Percentiles rank a stretch among this genome's conserved stretches.
Conservation (phyloP, 176 grass and related monocot genomes). For the Bonia amplexicaulis region DNA sequence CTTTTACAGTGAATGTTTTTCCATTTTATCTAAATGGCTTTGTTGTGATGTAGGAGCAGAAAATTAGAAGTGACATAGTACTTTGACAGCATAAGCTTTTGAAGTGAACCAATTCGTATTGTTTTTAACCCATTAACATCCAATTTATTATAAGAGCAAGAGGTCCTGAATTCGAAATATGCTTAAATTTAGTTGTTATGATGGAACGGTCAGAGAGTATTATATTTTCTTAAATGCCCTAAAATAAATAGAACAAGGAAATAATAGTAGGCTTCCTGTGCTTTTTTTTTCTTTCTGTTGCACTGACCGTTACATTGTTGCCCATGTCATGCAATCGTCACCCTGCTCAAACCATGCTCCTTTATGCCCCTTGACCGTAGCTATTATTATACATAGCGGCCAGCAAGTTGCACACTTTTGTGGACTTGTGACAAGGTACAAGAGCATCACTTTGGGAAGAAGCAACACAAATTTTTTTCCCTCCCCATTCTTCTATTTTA, state of each 20-base stretch:
- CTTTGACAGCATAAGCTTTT: background rate
- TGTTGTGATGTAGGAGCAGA: background rate
- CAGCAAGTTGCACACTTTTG: slow-evolving; percentile 21
- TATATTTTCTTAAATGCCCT: too few species aligned
- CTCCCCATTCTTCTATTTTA: background rate
- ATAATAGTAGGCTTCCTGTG: background rate
- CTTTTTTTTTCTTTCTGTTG: background rate
- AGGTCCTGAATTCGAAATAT: background rate
- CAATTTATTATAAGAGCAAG: background rate
- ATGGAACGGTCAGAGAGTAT: too few species aligned
- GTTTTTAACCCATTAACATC: background rate
- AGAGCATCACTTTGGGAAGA: slow-evolving; percentile 54
- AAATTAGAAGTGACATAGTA: background rate
- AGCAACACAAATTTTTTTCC: slow-evolving; percentile 17
- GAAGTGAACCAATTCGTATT: background rate
- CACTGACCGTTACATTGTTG: slow-evolving; percentile 4
- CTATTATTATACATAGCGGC: slow-evolving; percentile 4
- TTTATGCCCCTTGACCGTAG: background rate
- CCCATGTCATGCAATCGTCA: slow-evolving; percentile 53
- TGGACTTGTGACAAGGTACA: slow-evolving; percentile 29
- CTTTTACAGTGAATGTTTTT: background rate
- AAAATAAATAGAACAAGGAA: background rate
- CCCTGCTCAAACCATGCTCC: slow-evolving; percentile 24
- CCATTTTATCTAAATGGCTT: background rate
- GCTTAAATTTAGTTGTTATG: background rate